phyloP scores from a whole-genome alignment of 768 basidiomycete species.

The Coprinellus aureogranulatus region DNA sequence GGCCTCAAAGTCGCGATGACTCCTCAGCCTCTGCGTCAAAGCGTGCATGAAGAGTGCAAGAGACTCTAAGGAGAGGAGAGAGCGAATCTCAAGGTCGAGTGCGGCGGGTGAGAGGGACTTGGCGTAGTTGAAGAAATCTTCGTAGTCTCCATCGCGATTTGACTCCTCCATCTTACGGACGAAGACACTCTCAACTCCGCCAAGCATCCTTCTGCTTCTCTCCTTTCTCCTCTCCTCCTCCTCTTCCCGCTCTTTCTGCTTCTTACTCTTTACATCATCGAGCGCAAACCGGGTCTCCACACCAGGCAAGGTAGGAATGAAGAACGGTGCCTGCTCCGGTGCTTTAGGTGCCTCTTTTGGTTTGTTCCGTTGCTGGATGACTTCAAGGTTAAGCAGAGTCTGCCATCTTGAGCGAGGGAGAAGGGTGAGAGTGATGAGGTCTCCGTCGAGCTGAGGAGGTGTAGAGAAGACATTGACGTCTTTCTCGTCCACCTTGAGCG shows the following conservation, averaged over 20 bases:
- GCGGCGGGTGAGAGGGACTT: constrained; percentile 89
- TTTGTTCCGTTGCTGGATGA: constrained; percentile 96
- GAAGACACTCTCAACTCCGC: constrained; percentile 65
- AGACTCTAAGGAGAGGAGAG: constrained; percentile 62
- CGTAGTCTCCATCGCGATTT: constrained; percentile 60
- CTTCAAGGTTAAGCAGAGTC: constrained; percentile 92
- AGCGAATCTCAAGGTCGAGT: constrained; percentile 86
- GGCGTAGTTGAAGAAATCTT: constrained; percentile 77
- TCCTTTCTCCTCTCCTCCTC: constrained; percentile 44
- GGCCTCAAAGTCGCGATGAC: constrained; percentile 91
- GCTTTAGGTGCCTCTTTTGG: constrained; percentile 94
- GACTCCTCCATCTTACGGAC: constrained; percentile 60
- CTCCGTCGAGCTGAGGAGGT: constrained; percentile 84
- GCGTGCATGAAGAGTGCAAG: constrained; percentile 72
- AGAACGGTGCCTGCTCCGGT: constrained; percentile 95
- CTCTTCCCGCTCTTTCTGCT: constrained; percentile 35
- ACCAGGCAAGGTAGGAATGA: constrained; percentile 89
- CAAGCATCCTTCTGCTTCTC: constrained; percentile 51
- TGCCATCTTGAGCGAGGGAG: constrained; percentile 95
- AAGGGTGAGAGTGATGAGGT: constrained; percentile 89
- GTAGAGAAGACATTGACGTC: constrained; percentile 72
- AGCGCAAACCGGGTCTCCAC: constrained; percentile 77
- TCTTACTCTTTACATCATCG: constrained; percentile 35
- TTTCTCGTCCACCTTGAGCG: constrained; percentile 58
- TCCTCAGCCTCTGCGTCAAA: constrained; percentile 66